phyloP scores from a whole-genome alignment of 2,329 filamentous ascomycete species.

The Xylaria sp. region DNA sequence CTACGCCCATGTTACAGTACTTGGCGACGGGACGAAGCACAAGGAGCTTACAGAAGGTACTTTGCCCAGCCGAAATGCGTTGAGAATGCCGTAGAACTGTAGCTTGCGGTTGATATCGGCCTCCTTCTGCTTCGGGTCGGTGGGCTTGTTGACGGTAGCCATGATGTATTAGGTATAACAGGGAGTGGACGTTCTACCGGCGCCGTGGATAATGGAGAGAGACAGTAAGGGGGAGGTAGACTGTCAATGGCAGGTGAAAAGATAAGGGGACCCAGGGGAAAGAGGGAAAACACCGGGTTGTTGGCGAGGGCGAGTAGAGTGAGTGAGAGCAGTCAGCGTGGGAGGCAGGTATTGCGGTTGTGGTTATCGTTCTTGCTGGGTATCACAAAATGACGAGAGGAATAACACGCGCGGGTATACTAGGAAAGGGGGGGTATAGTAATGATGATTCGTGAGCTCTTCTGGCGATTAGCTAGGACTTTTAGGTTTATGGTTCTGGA shows the following conservation, averaged over 20 bases:
- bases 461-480: not conserved
- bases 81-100: slow-evolving; percentile 90
- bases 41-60: slow-evolving; percentile 77
- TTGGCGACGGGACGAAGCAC: slow-evolving; percentile 34
- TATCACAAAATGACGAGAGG: slow-evolving; percentile 37
- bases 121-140: slow-evolving; percentile 80
- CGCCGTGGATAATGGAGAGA: not conserved
- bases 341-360: not conserved
- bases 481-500: slow-evolving; percentile 17
- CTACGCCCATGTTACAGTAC: not conserved
- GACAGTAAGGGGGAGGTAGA: not conserved
- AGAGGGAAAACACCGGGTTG: not conserved
- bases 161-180: slow-evolving; percentile 39
- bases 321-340: not conserved
- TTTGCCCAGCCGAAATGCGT: slow-evolving; percentile 88
- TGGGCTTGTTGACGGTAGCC: slow-evolving; percentile 75
- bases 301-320: no score
- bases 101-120: slow-evolving; percentile 92
- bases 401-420: slow-evolving; percentile 35
- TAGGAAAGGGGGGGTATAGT: slow-evolving; percentile 26
- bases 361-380: slow-evolving; percentile 22
- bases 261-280: not conserved
- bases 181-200: not conserved
- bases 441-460: slow-evolving; percentile 21
- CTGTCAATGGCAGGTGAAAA: slow-evolving; percentile 16